Base-by-base conservation (phyloP, 768 basidiomycete species). In the Tylopilus sp. region DNA sequence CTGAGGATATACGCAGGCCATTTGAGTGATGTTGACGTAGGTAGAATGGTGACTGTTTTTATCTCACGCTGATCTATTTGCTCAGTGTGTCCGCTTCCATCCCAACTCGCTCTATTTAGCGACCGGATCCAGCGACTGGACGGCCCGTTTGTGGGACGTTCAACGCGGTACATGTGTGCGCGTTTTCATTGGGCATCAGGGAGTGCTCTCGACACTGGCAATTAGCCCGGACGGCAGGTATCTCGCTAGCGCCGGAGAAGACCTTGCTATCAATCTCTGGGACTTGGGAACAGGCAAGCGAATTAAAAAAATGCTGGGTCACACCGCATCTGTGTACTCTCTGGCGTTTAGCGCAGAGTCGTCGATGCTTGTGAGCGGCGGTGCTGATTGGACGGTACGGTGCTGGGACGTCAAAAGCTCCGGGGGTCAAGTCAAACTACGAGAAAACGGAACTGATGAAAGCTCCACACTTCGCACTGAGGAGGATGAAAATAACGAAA, bases 81-180 rank as follows among this genome's bases (percentile, higher is more conserved):
- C 47, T 1, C 60, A 98, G 97, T 94, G 92, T 66, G 79, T 99
- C 21, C 80, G 84, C 65, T 99, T 99, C 73, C 97, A 99, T 69
- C 95, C 97, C 0, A 99, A 99, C 66, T 97, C 95, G 21, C 71
- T 99, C 31, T 99, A 98, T 71, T 80, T 99, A 26, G 95, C 94
- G 6, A 98, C 97, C 0, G 97, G 94, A 13, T 98, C 95, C 3
- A 91, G 87, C 59, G 97, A 99, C 67, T 88, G 89, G 80, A 97
- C 95, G 9, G 91, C 94, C 51, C 84, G 97, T 42, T 69, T 99
- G 38, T 99, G 97, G 97, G 97, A 99, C 65, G 90, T 95, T n/a
- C 97, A 98, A 62, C 83, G 86, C 40, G 97, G 97, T 6, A 79
- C 85, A 6, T 97, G 93, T 69, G 85, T 98, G 2, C 84, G 97